These are phyloP conservation scores for Chlamydomonas sphaeroides DNA, from an alignment of 139 green algal genomes.

Conservation along the genomic window DNA sequence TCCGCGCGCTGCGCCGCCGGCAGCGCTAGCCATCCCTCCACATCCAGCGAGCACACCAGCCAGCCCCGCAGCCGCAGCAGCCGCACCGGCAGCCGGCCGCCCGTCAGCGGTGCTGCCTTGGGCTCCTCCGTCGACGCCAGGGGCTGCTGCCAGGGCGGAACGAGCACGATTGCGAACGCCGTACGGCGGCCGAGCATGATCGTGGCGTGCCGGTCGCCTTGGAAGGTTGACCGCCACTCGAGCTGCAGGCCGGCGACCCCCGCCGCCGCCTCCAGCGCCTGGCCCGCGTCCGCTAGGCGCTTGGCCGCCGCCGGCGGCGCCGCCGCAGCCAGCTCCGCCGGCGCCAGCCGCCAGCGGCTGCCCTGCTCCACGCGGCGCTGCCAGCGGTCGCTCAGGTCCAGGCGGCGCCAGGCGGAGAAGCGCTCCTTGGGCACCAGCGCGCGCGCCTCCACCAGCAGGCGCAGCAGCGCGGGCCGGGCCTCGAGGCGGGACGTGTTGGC, in stretches of 20 bases:
- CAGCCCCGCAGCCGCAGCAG: slow-evolving; percentile 31
- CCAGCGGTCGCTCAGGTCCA: slow-evolving; percentile 9
- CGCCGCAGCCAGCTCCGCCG: background rate
- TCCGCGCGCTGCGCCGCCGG: background rate
- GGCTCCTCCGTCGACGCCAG: background rate
- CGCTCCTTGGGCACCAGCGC: background rate
- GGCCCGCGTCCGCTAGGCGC: background rate
- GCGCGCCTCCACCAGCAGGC: slow-evolving; percentile 7
- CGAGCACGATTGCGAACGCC: background rate
- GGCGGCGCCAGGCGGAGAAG: slow-evolving; percentile 17
- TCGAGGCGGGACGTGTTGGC: slow-evolving; percentile 9
- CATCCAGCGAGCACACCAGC: slow-evolving; percentile 3
- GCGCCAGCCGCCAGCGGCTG: background rate
- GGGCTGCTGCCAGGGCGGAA: slow-evolving; percentile 18
- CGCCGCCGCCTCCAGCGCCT: slow-evolving; percentile 25
- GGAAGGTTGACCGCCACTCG: slow-evolving; percentile 5
- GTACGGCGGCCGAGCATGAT: background rate
- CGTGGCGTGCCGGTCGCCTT: background rate
- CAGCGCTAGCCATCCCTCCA: slow-evolving; percentile 34
- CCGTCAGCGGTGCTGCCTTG: background rate
- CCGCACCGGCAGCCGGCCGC: background rate
- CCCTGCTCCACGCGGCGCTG: background rate
- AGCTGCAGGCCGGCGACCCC: background rate
- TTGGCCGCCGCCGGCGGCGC: background rate
- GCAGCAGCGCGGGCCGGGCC: slow-evolving; percentile 11